phyloP scores from a whole-genome alignment of 208 protist species.

The Acanthamoeba lenticulata region DNA sequence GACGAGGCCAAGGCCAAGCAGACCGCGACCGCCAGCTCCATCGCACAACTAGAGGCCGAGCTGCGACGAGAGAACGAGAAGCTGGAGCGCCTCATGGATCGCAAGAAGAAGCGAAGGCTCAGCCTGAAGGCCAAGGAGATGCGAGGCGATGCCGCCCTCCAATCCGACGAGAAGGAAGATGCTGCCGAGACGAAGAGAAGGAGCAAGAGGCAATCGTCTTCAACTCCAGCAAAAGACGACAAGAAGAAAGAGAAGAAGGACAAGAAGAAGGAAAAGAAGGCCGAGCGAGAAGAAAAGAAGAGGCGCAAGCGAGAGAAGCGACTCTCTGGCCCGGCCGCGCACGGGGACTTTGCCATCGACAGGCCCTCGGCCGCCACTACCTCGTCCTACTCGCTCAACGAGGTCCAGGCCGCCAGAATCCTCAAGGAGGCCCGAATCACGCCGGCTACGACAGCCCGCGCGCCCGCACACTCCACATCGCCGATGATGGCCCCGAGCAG shows the following conservation, averaged over 20 bases:
- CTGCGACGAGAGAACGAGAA: slow-evolving; percentile 23
- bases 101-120: slow-evolving; percentile 21
- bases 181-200: neutral
- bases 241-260: neutral
- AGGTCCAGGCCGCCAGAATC: neutral
- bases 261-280: neutral
- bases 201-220: neutral
- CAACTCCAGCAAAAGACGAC: too few relatives aligned
- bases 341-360: neutral
- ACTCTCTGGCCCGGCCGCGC: neutral
- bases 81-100: neutral
- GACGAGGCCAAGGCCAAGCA: neutral
- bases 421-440: neutral
- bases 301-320: neutral
- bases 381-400: slow-evolving; percentile 23
- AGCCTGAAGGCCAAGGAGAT: slow-evolving; percentile 16
- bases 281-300: too few relatives aligned
- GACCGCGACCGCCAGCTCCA: neutral
- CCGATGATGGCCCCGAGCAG: too few relatives aligned
- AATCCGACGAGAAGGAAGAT: neutral
- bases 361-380: neutral
- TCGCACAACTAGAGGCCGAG: neutral
- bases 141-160: neutral
- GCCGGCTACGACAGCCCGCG: neutral
- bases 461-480: neutral